Conservation (phyloP, 2,329 filamentous ascomycete genomes). For the Blumeria graminis region DNA sequence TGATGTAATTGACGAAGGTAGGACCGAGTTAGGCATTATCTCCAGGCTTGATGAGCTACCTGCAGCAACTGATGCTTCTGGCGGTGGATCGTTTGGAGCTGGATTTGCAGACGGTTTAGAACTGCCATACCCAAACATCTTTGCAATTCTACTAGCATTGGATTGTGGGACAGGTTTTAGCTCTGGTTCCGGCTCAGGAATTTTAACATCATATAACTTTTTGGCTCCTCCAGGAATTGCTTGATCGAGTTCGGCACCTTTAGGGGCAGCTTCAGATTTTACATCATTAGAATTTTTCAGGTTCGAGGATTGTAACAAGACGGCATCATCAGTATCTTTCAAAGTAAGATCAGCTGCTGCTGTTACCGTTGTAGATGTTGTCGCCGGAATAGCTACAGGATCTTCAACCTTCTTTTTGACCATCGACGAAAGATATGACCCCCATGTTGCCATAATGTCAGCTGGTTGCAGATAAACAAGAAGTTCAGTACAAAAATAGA, state of each 20-base stretch:
- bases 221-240: not conserved
- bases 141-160: slow-evolving; percentile 2
- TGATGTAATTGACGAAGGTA: not conserved
- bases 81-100: not conserved
- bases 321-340: too few relatives aligned
- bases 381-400: not conserved
- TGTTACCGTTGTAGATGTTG: not conserved
- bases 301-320: not conserved
- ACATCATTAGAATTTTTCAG: not conserved
- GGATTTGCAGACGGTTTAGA: not conserved
- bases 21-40: not conserved
- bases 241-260: too few relatives aligned
- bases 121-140: slow-evolving; percentile 2
- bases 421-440: slow-evolving; percentile 1
- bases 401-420: slow-evolving; percentile 1
- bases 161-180: not conserved
- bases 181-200: not conserved
- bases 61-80: not conserved
- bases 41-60: not conserved
- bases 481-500: too few relatives aligned
- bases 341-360: too few relatives aligned
- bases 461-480: too few relatives aligned
- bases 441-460: slow-evolving; percentile 2
- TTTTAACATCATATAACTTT: slow-evolving; percentile 1
- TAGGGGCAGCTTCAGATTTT: not conserved